Conservation (phyloP, 805 yeast species). For the Metschnikowia henanensis region DNA sequence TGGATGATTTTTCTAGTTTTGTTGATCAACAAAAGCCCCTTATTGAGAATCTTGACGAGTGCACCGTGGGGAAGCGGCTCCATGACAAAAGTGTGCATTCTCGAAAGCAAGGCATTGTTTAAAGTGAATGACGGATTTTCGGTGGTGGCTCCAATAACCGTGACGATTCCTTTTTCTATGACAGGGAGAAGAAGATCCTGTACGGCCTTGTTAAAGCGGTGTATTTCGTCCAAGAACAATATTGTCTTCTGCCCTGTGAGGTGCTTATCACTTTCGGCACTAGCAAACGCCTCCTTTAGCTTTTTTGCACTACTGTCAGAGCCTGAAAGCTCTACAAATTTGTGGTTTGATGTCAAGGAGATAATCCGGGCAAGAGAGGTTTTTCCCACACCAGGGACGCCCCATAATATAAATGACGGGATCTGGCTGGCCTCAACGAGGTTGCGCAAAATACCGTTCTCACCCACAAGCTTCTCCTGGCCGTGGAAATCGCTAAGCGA, state of each 20-base stretch:
- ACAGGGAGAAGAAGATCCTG: slow-evolving; percentile 45
- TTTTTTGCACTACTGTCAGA: slow-evolving; percentile 37
- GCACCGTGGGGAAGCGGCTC: slow-evolving; percentile 36
- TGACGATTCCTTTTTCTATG: slow-evolving; percentile 39
- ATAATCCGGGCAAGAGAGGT: slow-evolving; percentile 43
- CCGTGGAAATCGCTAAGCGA: slow-evolving; percentile 40
- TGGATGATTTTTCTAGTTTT: slow-evolving; percentile 54
- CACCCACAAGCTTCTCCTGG: slow-evolving; percentile 41
- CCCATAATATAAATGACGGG: slow-evolving; percentile 45
- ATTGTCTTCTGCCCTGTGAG: slow-evolving; percentile 34
- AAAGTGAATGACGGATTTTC: slow-evolving; percentile 63
- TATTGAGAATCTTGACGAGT: slow-evolving; percentile 40
- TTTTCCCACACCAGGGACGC: slow-evolving; percentile 46
- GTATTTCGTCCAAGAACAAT: slow-evolving; percentile 44
- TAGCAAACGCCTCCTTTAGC: slow-evolving; percentile 34
- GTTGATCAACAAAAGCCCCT: slow-evolving; percentile 50
- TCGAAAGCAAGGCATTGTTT: slow-evolving; percentile 42
- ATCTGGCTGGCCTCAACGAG: slow-evolving; percentile 33
- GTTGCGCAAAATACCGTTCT: slow-evolving; percentile 36
- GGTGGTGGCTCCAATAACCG: slow-evolving; percentile 46
- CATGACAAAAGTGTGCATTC: slow-evolving; percentile 47
- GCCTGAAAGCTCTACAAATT: slow-evolving; percentile 42
- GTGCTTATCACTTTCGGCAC: slow-evolving; percentile 37
- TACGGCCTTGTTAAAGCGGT: slow-evolving; percentile 43
- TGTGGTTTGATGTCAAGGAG: slow-evolving; percentile 29